Conservation (phyloP, 2,329 filamentous ascomycete genomes). For the Phyllosticta citribraziliensis region DNA sequence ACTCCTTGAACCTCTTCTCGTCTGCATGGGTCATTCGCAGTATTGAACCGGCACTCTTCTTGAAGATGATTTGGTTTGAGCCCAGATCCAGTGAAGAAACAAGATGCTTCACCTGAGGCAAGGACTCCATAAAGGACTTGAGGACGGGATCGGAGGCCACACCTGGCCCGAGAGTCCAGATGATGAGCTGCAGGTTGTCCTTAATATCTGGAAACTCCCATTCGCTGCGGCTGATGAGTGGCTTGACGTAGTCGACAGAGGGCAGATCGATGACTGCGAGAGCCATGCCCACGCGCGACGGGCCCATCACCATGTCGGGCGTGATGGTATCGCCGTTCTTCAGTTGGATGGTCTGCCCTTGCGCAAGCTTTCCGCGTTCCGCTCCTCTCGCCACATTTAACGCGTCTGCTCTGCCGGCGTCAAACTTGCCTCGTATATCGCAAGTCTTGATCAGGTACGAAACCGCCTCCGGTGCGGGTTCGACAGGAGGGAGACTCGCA, state of each 20-base stretch:
- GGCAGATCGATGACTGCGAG: slow-evolving; percentile 76
- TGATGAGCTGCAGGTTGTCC: slow-evolving; percentile 54
- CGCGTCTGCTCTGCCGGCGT: slow-evolving; percentile 51
- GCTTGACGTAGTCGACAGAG: slow-evolving; percentile 56
- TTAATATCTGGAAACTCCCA: slow-evolving; percentile 58
- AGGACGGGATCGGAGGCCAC: slow-evolving; percentile 55
- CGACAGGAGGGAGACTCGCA: slow-evolving; percentile 55
- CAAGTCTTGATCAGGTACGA: slow-evolving; percentile 76
- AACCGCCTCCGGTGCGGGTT: slow-evolving; percentile 57
- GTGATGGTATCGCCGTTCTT: slow-evolving; percentile 61
- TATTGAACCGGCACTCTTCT: slow-evolving; percentile 55
- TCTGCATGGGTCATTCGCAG: slow-evolving; percentile 65
- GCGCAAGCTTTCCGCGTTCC: slow-evolving; percentile 51
- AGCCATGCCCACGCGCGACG: slow-evolving; percentile 57
- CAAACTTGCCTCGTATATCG: slow-evolving; percentile 71
- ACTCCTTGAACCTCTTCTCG: slow-evolving; percentile 60
- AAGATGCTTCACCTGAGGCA: slow-evolving; percentile 57
- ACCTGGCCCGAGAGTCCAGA: slow-evolving; percentile 72
- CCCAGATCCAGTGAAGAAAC: slow-evolving; percentile 66
- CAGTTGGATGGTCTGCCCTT: slow-evolving; percentile 53
- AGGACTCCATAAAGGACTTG: slow-evolving; percentile 57
- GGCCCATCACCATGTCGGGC: slow-evolving; percentile 76
- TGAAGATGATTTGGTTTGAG: slow-evolving; percentile 64
- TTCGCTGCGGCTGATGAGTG: slow-evolving; percentile 61
- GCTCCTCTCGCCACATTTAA: slow-evolving; percentile 53